Base-by-base conservation (phyloP, 2,329 filamentous ascomycete species). In the Plectosphaerella cucumerina region DNA sequence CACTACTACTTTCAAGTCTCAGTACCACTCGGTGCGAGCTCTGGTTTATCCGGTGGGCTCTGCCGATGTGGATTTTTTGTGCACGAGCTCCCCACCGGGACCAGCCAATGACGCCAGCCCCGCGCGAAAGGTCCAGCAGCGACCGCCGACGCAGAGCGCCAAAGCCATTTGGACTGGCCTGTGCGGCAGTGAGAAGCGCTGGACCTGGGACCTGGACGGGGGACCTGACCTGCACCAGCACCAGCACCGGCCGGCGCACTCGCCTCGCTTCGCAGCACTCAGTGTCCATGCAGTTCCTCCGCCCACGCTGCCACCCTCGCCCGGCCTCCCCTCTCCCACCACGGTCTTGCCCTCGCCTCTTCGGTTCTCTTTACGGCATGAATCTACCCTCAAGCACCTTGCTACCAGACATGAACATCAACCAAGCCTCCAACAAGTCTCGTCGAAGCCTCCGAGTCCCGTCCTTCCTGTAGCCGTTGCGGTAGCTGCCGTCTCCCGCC, bases 331-430 rank as follows among this genome's bases (percentile, higher is more conserved):
- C 39, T 42, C 39, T 17, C n/a, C 35, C 35, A 15, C 35, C 35
- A 15, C 35, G 17, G 35, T 42, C 39, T 17, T 42, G 26, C 53
- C 37, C 53, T 48, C 53, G 45, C 44, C 51, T 37, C 49, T 46
- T 45, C 47, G 48, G 48, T 39, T 48, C 44, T 48, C 34, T 48
- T 53, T 48, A 51, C 53, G 55, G 55, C 51, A 55, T 56, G 55
- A 53, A 47, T 48, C 43, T 48, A 46, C 35, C 21, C 37, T 39
- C 37, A 34, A 46, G 42, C 42, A 47, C 35, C 51, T 48, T 50
- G 42, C 47, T 50, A 34, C 55, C 44, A 55, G 55, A 51, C 49
- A 56, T 56, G 55, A 50, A 50, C 55, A 56, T 53, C 41, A 37
- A 50, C 51, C 53, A 55, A 48, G 55, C 49, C 22, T 37, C 44